Evolutionary conservation across 805 yeast genomes (phyloP).

Genomic region (Kregervanrija delftensis): DNA sequence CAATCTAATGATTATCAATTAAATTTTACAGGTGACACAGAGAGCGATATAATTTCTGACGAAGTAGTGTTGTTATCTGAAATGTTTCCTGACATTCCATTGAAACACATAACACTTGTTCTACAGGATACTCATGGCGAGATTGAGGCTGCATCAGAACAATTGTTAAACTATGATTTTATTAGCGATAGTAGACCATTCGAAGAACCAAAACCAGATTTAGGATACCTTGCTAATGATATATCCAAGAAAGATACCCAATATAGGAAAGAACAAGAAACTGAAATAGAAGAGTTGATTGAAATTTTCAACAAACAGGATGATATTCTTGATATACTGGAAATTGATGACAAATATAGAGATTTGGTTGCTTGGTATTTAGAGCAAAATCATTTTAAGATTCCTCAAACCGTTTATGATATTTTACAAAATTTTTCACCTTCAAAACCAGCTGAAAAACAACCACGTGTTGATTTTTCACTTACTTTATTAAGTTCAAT

Average conservation of each 20-base stretch:
- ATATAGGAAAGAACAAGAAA: conserved; percentile 12
- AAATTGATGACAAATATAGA: conserved; percentile 2
- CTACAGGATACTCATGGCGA: conserved; percentile 27
- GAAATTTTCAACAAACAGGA: conserved; percentile 10
- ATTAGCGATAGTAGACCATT: conserved; percentile 8
- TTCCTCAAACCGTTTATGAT: conserved; percentile 13
- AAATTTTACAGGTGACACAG: no score
- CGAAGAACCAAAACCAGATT: conserved; percentile 29
- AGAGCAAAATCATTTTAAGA: conserved; percentile 7
- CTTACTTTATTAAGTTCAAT: no score
- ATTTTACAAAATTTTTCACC: conserved; percentile 12
- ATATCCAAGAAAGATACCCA: not conserved
- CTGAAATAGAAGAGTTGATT: not conserved
- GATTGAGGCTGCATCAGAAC: conserved; percentile 26
- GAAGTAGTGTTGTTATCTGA: conserved; percentile 18
- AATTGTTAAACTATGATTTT: conserved; percentile 21
- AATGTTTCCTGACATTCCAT: conserved; percentile 40
- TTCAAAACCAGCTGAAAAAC: conserved; percentile 10
- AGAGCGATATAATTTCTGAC: not conserved
- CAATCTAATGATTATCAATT: no score
- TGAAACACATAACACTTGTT: conserved; percentile 23
- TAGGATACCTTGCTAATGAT: not conserved
- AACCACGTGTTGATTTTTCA: not conserved
- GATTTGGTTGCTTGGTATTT: conserved; percentile 10
- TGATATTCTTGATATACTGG: conserved; percentile 9